Evolutionary conservation across 176 grass and related monocot genomes (phyloP).

Genomic region (Oryza officinalis): DNA sequence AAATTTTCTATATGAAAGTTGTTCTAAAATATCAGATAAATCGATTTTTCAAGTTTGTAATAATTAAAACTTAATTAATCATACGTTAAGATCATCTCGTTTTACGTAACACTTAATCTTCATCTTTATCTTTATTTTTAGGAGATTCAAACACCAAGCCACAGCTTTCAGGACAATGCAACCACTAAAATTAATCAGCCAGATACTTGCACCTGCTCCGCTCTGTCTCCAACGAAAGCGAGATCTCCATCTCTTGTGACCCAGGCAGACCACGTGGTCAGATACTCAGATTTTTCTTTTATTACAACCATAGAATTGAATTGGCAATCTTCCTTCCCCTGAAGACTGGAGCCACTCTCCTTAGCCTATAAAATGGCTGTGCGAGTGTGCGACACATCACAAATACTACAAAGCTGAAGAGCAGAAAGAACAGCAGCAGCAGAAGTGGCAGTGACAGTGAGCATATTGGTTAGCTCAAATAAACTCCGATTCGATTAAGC

Average conservation of each 20-base stretch:
- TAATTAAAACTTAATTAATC: too few species aligned
- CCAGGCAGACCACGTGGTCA: background rate
- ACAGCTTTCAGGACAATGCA: too few species aligned
- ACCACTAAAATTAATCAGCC: background rate
- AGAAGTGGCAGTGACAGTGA: background rate
- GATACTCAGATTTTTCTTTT: background rate
- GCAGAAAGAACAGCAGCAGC: background rate
- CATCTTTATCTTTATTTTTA: too few species aligned
- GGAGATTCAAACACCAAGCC: too few species aligned
- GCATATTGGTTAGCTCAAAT: background rate
- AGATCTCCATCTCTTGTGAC: too few species aligned
- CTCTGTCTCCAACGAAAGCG: background rate
- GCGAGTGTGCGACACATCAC: background rate
- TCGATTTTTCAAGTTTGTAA: too few species aligned
- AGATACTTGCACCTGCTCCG: background rate
- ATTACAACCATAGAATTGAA: background rate
- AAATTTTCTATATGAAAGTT: too few species aligned
- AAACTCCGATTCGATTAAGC: background rate
- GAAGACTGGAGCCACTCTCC: constrained; percentile 9
- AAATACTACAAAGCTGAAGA: background rate
- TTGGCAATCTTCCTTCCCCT: constrained; percentile 23
- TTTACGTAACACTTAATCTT: too few species aligned
- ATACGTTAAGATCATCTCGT: too few species aligned
- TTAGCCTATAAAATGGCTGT: constrained; percentile 4
- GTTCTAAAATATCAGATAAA: too few species aligned